These are phyloP conservation scores for Trichoderma erinaceum DNA, from an alignment of 495 filamentous ascomycete species.

Conservation along the genomic window DNA sequence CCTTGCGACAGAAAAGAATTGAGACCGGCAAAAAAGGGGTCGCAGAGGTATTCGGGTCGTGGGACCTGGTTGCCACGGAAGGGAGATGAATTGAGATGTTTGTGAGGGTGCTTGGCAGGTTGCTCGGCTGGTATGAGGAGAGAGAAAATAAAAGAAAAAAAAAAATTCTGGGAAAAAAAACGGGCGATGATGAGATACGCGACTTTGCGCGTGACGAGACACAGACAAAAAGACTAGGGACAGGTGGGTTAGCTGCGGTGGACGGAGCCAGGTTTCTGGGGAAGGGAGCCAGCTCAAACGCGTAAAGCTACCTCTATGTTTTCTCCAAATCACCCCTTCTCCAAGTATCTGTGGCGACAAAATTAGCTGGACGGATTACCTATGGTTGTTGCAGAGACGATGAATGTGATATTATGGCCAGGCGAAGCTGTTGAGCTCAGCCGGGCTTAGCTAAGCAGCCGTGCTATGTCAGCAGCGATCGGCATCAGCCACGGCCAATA, in stretches of 20 bases:
- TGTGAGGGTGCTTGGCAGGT: background rate
- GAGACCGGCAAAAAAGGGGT: background rate
- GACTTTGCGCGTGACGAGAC: slow-evolving; percentile 11
- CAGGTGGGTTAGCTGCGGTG: background rate
- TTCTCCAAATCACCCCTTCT: no score
- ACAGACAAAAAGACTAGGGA: background rate
- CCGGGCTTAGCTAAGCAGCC: background rate
- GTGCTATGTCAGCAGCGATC: background rate
- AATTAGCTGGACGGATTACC: no score
- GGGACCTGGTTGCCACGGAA: slow-evolving; percentile 1
- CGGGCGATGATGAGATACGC: background rate
- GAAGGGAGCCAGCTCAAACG: no score
- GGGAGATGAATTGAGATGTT: background rate
- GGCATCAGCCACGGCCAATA: slow-evolving; percentile 6
- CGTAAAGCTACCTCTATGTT: no score
- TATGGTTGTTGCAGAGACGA: no score
- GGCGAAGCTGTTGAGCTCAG: background rate
- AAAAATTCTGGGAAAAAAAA: background rate
- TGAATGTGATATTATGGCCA: no score
- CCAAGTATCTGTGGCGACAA: no score
- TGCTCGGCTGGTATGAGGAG: background rate
- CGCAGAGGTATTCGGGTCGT: background rate
- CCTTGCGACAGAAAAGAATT: background rate
- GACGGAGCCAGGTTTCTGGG: background rate
- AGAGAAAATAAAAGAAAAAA: background rate